These are phyloP conservation scores for Neurospora terricola DNA, from an alignment of 495 filamentous ascomycete genomes.

Conservation along the genomic window DNA sequence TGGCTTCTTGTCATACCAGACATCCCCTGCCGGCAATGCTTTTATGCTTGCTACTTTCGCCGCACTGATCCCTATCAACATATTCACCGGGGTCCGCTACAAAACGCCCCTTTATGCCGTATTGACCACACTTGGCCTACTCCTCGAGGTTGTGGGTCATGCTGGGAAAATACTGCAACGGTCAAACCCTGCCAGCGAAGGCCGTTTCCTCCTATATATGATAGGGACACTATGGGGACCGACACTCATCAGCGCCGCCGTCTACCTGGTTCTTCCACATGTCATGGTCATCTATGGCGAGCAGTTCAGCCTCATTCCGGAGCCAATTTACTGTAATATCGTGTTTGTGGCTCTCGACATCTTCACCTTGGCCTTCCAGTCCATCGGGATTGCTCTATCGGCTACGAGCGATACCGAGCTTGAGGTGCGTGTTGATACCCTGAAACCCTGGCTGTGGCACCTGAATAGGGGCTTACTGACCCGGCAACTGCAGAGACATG, in stretches of 20 bases:
- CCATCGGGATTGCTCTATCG: constrained; percentile 23
- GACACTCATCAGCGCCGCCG: constrained; percentile 25
- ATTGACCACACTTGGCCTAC: constrained; percentile 22
- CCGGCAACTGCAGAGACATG: constrained; percentile 18
- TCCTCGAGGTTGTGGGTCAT: constrained; percentile 31
- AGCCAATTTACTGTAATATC: constrained; percentile 21
- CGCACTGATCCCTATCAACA: constrained; percentile 22
- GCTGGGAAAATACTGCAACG: constrained; percentile 28
- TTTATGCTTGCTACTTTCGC: constrained; percentile 32
- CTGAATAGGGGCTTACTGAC: neutral
- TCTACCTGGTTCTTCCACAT: constrained; percentile 27
- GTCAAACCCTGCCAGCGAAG: constrained; percentile 13
- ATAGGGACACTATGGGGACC: constrained; percentile 31
- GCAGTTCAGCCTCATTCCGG: constrained; percentile 17
- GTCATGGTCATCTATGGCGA: constrained; percentile 31
- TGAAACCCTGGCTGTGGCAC: neutral
- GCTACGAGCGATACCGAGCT: neutral
- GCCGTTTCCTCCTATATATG: constrained; percentile 26
- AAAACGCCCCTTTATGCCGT: constrained; percentile 22
- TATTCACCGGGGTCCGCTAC: constrained; percentile 30
- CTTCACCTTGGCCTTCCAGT: constrained; percentile 25
- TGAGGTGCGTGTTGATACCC: constrained; percentile 11
- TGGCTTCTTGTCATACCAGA: constrained; percentile 20
- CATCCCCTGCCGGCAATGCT: constrained; percentile 21
- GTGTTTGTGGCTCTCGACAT: constrained; percentile 22